phyloP scores from a whole-genome alignment of 2,329 filamentous ascomycete species.

The Diaporthe aspalathi region DNA sequence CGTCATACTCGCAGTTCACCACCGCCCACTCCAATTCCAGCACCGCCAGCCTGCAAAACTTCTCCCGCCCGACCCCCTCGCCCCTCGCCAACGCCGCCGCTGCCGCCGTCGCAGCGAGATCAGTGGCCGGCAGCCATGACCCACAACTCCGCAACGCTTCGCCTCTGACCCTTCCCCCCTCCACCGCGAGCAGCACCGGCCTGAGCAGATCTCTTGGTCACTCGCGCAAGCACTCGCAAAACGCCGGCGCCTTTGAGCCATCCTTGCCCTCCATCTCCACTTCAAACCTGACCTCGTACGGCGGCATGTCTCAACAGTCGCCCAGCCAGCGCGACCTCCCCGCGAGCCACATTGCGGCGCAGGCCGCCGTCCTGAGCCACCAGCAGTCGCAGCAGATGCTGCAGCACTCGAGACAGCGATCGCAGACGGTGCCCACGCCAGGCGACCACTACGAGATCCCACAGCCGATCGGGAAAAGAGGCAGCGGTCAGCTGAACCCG shows the following conservation, averaged over 20 bases:
- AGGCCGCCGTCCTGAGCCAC: slow-evolving; percentile 79
- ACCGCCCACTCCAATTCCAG: slow-evolving; percentile 59
- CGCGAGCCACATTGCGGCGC: slow-evolving; percentile 84
- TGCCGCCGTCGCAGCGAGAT: slow-evolving; percentile 43
- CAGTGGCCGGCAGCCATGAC: slow-evolving; percentile 41
- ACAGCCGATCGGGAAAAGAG: slow-evolving; percentile 51
- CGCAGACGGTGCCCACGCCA: slow-evolving; percentile 76
- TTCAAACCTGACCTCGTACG: slow-evolving; percentile 63
- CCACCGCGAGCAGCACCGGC: slow-evolving; percentile 48
- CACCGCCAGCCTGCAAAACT: slow-evolving; percentile 64
- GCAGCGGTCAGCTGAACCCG: slow-evolving; percentile 66
- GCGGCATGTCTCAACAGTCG: slow-evolving; percentile 60
- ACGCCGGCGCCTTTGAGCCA: slow-evolving; percentile 81
- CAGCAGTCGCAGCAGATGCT: slow-evolving; percentile 58
- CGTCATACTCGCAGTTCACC: slow-evolving; percentile 62
- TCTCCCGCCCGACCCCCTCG: slow-evolving; percentile 63
- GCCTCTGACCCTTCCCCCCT: slow-evolving; percentile 55
- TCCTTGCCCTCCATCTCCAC: slow-evolving; percentile 72
- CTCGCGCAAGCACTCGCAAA: slow-evolving; percentile 76
- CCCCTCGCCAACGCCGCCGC: slow-evolving; percentile 47
- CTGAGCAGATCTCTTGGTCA: slow-evolving; percentile 52
- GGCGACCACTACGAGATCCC: slow-evolving; percentile 55
- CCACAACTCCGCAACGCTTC: slow-evolving; percentile 51
- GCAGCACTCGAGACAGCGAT: slow-evolving; percentile 72
- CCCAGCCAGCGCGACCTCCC: slow-evolving; percentile 57